These are phyloP conservation scores for Leishmania major DNA, from an alignment of 208 protist genomes.

Conservation along the genomic window DNA sequence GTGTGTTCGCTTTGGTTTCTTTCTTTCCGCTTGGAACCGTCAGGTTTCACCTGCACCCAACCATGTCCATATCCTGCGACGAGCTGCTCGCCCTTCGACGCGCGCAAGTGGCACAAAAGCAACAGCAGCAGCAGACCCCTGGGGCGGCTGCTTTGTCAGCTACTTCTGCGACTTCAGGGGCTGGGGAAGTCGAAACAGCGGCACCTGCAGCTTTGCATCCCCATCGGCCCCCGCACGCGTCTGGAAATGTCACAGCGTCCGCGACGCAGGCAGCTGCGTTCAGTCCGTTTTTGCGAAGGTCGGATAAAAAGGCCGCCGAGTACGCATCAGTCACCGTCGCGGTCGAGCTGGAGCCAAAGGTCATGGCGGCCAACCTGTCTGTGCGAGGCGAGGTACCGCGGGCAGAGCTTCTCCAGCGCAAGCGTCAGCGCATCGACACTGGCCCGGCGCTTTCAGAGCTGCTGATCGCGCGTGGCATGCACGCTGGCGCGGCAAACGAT, in stretches of 20 bases:
- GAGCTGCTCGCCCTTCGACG: slow-evolving; percentile 87
- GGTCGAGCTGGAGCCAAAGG: slow-evolving; percentile 84
- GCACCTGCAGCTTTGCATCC: neutral
- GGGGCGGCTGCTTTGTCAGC: neutral
- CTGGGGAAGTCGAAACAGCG: neutral
- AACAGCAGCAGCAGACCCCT: neutral
- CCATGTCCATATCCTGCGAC: slow-evolving; percentile 88
- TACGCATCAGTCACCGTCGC: neutral
- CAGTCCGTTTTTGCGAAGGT: neutral
- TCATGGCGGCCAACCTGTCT: slow-evolving; percentile 76
- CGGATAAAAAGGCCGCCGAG: neutral
- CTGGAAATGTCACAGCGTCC: neutral
- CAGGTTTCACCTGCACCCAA: neutral
- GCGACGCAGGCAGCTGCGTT: neutral
- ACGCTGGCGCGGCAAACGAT: neutral
- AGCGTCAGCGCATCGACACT: slow-evolving; percentile 66
- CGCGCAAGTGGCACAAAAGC: slow-evolving; percentile 59
- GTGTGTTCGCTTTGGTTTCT: slow-evolving; percentile 8
- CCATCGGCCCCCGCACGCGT: neutral
- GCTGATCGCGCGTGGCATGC: slow-evolving; percentile 69
- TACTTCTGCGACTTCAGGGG: neutral
- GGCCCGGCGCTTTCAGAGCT: slow-evolving; percentile 59
- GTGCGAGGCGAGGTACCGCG: slow-evolving; percentile 84
- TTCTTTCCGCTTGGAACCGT: neutral
- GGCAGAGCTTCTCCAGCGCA: slow-evolving; percentile 82